Conservation (phyloP, 148 eudicot genomes). For the Fallopia convolvulus region DNA sequence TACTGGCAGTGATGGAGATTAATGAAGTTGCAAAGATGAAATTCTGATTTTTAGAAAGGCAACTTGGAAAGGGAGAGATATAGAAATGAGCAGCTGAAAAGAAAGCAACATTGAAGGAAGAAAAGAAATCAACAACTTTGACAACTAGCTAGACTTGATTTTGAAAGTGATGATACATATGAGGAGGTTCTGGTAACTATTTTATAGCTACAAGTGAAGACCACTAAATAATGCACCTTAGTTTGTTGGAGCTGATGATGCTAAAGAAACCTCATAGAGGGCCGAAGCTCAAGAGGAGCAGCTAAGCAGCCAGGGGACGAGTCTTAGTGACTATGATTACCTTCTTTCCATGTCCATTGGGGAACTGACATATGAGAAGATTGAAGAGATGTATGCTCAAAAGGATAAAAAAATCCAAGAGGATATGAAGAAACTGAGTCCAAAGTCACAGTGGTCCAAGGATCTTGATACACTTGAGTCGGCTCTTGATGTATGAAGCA, state of each 20-base stretch:
- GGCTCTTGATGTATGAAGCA: slow-evolving; percentile 49
- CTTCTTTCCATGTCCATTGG: slow-evolving; percentile 73
- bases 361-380: slow-evolving; percentile 67
- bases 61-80: too few relatives aligned
- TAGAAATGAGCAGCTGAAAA: too few relatives aligned
- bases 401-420: slow-evolving; percentile 47
- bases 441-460: slow-evolving; percentile 51
- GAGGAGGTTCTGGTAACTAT: too few relatives aligned
- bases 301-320: slow-evolving; percentile 18
- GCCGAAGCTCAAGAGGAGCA: slow-evolving; percentile 6
- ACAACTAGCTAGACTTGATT: too few relatives aligned
- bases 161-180: too few relatives aligned
- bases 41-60: too few relatives aligned
- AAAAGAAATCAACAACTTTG: too few relatives aligned
- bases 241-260: slow-evolving; percentile 51
- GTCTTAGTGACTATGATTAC: slow-evolving; percentile 67
- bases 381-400: slow-evolving; percentile 49
- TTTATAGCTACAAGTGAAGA: too few relatives aligned
- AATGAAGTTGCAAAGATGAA: too few relatives aligned
- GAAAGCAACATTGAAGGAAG: too few relatives aligned
- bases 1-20: too few relatives aligned
- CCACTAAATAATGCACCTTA: too few relatives aligned
- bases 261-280: slow-evolving; percentile 33
- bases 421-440: slow-evolving; percentile 45
- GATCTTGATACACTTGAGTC: slow-evolving; percentile 72